Percentiles rank a stretch among this genome's conserved stretches.
Conservation (phyloP, 1,139 yeast species). For the Nematodospora anomalae region DNA sequence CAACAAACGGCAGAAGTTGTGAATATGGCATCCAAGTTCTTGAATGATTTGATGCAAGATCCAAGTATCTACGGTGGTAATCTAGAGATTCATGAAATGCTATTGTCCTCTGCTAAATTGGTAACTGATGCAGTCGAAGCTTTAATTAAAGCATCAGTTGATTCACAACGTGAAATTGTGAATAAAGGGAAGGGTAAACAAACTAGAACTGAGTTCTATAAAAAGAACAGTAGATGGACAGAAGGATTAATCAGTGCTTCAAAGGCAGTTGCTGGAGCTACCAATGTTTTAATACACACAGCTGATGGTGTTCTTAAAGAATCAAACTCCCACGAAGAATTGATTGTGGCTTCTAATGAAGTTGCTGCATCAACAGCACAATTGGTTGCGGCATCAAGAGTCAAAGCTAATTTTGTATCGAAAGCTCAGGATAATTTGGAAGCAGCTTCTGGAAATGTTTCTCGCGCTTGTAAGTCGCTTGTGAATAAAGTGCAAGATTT, state of each 20-base stretch:
- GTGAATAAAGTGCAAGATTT: slow-evolving; percentile 69
- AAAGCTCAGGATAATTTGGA: slow-evolving; percentile 78
- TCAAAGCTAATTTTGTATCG: slow-evolving; percentile 76
- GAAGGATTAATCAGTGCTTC: slow-evolving; percentile 93
- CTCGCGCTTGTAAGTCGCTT: slow-evolving; percentile 69
- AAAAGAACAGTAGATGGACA: slow-evolving; percentile 90
- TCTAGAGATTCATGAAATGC: slow-evolving; percentile 73
- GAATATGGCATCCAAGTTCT: slow-evolving; percentile 61
- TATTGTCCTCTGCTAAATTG: slow-evolving; percentile 76
- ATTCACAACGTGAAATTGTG: slow-evolving; percentile 82
- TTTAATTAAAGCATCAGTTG: slow-evolving; percentile 75
- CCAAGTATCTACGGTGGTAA: slow-evolving; percentile 60
- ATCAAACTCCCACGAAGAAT: slow-evolving; percentile 71
- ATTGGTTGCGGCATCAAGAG: slow-evolving; percentile 88
- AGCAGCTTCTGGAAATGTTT: slow-evolving; percentile 65
- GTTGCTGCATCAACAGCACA: slow-evolving; percentile 94
- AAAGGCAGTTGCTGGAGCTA: slow-evolving; percentile 82
- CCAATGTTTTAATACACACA: slow-evolving; percentile 74
- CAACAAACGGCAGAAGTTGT: slow-evolving; percentile 70
- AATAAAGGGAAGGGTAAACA: slow-evolving; percentile 66
- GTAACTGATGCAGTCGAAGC: slow-evolving; percentile 77
- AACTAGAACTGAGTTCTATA: slow-evolving; percentile 75
- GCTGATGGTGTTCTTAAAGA: slow-evolving; percentile 81
- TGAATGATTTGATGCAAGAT: slow-evolving; percentile 54
- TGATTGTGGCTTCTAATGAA: slow-evolving; percentile 87